Percentiles rank a stretch among this genome's conserved stretches.
These are phyloP conservation scores for Torrubiellomyces zombiae DNA, from an alignment of 2,329 filamentous ascomycete species.

Conservation along the genomic window DNA sequence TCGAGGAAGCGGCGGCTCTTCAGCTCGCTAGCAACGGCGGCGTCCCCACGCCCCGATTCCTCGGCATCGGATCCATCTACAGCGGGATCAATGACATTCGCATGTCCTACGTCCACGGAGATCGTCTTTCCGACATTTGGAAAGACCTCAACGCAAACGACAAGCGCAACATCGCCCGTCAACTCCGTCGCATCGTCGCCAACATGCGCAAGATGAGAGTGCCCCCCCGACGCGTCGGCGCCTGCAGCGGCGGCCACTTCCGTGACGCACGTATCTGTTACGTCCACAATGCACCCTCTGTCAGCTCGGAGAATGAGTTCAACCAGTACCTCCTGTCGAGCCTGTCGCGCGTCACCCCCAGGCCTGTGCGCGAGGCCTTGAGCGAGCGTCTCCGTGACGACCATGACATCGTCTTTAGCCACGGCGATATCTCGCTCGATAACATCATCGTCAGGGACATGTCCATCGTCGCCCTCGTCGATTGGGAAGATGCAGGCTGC, in stretches of 20 bases:
- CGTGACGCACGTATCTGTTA: neutral
- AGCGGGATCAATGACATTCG: constrained; percentile 1
- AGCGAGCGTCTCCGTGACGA: neutral
- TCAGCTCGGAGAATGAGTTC: constrained; percentile 1
- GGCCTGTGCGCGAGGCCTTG: neutral
- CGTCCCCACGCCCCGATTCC: neutral
- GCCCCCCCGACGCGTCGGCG: neutral
- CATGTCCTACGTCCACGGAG: constrained; percentile 1
- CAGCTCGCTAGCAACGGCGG: constrained; percentile 1
- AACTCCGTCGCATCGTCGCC: neutral
- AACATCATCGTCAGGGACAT: constrained; percentile 1
- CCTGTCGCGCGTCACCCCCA: neutral
- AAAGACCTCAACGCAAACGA: neutral
- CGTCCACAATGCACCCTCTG: constrained; percentile 1
- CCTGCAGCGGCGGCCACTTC: constrained; percentile 1
- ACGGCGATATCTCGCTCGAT: neutral
- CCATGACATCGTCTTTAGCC: constrained; percentile 1
- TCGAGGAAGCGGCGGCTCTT: constrained; percentile 1
- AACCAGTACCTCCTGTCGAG: constrained; percentile 1
- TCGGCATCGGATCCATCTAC: constrained; percentile 1
- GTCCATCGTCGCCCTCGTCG: constrained; percentile 1
- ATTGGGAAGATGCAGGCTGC: constrained; percentile 2
- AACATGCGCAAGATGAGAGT: constrained; percentile 1
- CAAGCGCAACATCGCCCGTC: constrained; percentile 1
- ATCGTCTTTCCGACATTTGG: neutral